Conservation (phyloP, 148 eudicot species). For the Salicornia ramosissima region DNA sequence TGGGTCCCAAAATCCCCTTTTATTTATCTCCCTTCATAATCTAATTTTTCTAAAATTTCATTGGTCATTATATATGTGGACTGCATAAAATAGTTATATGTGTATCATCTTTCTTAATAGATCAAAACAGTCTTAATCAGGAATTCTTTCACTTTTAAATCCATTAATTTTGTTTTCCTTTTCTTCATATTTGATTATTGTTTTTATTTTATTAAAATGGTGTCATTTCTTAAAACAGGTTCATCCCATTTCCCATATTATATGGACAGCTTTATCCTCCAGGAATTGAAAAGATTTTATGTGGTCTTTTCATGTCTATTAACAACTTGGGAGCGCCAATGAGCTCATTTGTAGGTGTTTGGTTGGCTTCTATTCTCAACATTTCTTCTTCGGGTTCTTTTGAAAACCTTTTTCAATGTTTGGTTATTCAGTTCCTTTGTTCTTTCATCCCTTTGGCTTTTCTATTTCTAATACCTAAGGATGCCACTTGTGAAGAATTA, state of each 20-base stretch:
- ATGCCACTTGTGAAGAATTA: slow-evolving; percentile 91
- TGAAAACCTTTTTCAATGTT: slow-evolving; percentile 65
- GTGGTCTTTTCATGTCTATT: slow-evolving; percentile 97
- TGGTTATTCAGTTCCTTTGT: slow-evolving; percentile 59
- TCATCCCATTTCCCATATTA: slow-evolving; percentile 92
- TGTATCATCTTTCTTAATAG: too few species aligned
- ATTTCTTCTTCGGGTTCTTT: slow-evolving; percentile 92
- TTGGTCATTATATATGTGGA: too few species aligned
- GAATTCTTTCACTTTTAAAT: too few species aligned
- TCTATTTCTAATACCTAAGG: slow-evolving; percentile 80
- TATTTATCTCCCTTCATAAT: too few species aligned
- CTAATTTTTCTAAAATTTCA: too few species aligned
- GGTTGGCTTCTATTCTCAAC: slow-evolving; percentile 67
- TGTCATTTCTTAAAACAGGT: slow-evolving; percentile 44
- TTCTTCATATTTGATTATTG: neutral
- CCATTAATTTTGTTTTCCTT: too few species aligned
- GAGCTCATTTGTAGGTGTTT: slow-evolving; percentile 77
- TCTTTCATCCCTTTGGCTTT: slow-evolving; percentile 63
- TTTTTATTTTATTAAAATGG: slow-evolving; percentile 4
- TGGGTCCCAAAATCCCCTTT: too few species aligned
- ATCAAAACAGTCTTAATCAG: too few species aligned
- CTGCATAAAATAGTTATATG: too few species aligned
- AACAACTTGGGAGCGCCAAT: slow-evolving; percentile 79
- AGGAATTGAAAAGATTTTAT: slow-evolving; percentile 93
- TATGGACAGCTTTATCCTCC: slow-evolving; percentile 97